Evolutionary conservation across 1,139 yeast genomes (phyloP), one percentile per base, ranked within the genome.

Genomic region (Chernovozyma aurita): DNA sequence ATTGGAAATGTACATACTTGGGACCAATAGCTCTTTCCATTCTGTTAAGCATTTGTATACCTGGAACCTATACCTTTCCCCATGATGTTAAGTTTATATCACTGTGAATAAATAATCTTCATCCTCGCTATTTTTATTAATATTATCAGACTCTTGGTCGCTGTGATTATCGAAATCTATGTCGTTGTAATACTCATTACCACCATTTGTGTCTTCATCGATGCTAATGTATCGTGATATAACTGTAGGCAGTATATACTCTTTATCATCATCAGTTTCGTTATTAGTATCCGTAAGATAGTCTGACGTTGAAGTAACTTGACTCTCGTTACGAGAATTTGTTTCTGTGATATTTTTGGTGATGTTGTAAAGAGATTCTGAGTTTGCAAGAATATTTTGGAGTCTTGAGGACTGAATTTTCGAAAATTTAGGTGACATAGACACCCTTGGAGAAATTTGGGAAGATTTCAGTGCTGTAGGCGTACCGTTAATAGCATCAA

Each of bases 191-290:
- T 42, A 42, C 4, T 34, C 34, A 2, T 35, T 43, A 17, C 42
- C 47, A 8, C 42, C 46, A n/a, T 40, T 42, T 18, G 51, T 57
- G 17, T 61, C 66, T 3, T 42, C 45, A 14, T 48, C 55, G 2
- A 41, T 38, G 3, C 54, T 69, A 36, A 57, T 58, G 33, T 54
- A 59, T 30, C 52, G 54, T 8, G 68, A 61, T 35, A 67, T 48
- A 67, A 63, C 67, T 31, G 57, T 58, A 2, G 74, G 73, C 70
- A 63, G 70, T 18, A 66, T 59, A 41, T 68, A 67, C 41, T 66
- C 73, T 36, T 53, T 57, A 33, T 66, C 69, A 22, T 49, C 50
- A 11, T 57, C 63, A 2, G 32, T 21, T 5, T 9, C 24, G 14
- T 29, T 25, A 7, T 6, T 18, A 14, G 11, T 6, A 4, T 29